These are phyloP conservation scores for Corymbia calophylla DNA, from an alignment of 441 rosid species.

Conservation along the genomic window DNA sequence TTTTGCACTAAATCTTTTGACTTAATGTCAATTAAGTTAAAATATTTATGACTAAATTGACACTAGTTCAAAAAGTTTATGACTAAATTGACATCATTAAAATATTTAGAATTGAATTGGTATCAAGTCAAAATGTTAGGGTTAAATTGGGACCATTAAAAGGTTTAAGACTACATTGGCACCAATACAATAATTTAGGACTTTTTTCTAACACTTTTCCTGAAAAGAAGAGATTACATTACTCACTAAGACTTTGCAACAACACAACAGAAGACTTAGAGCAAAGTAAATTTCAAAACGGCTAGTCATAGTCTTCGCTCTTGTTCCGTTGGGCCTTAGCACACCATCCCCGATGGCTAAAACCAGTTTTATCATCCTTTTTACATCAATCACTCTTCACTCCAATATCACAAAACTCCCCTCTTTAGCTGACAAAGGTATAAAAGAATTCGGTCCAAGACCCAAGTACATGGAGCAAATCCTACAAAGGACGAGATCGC, in stretches of 20 bases:
- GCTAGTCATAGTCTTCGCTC: neutral
- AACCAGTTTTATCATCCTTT: neutral
- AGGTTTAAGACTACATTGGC: too few relatives aligned
- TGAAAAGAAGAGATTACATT: neutral
- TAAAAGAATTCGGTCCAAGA: rapidly evolving
- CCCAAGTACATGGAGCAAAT: neutral
- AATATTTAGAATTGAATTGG: too few relatives aligned
- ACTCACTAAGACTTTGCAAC: neutral
- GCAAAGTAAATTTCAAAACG: neutral
- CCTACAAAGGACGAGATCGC: neutral
- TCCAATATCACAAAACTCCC: neutral
- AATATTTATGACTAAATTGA: too few relatives aligned
- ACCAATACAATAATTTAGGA: too few relatives aligned
- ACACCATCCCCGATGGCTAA: neutral
- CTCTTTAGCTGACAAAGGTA: neutral
- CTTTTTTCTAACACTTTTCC: too few relatives aligned
- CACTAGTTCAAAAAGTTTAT: too few relatives aligned
- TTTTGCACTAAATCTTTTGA: too few relatives aligned
- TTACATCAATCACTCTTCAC: neutral
- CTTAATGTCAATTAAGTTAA: too few relatives aligned
- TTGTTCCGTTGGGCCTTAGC: neutral
- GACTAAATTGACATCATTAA: too few relatives aligned
- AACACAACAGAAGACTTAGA: neutral
- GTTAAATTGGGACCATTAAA: too few relatives aligned
- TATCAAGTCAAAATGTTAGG: too few relatives aligned